Percentiles rank a stretch among this genome's conserved stretches.
Conservation (phyloP, 1,284 basidiomycete species). For the Chiua sp. region DNA sequence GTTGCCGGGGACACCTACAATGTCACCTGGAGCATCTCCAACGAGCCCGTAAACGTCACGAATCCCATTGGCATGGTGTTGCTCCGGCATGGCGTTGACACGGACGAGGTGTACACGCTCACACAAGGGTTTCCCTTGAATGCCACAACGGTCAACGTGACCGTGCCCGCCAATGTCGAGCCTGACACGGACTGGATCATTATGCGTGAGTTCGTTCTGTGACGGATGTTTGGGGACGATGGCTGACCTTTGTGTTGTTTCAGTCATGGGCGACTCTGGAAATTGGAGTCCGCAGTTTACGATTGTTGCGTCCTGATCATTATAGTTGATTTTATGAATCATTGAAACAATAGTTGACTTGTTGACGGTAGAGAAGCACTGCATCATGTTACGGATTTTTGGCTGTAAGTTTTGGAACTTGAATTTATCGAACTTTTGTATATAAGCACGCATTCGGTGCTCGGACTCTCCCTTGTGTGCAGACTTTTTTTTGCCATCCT, state of each 20-base stretch:
- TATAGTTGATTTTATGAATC: neutral
- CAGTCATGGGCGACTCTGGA: constrained; percentile 59
- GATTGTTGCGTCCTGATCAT: constrained; percentile 31
- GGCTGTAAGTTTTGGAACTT: neutral
- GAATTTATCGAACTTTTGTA: neutral
- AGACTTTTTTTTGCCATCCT: neutral
- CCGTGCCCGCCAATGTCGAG: constrained; percentile 40
- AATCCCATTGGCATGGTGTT: constrained; percentile 48
- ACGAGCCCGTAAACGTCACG: constrained; percentile 49
- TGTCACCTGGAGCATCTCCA: constrained; percentile 53
- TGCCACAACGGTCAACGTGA: constrained; percentile 43
- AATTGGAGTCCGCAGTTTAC: constrained; percentile 47
- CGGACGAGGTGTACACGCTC: constrained; percentile 37
- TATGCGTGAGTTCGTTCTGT: constrained; percentile 44
- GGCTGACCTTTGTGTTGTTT: neutral
- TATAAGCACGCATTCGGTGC: neutral
- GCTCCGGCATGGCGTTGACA: constrained; percentile 39
- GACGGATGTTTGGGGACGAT: neutral
- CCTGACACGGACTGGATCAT: constrained; percentile 43
- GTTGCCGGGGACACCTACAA: constrained; percentile 43
- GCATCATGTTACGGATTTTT: neutral
- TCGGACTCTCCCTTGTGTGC: no score
- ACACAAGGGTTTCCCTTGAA: constrained; percentile 47
- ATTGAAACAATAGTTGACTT: neutral
- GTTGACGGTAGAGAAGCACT: neutral